Evolutionary conservation across 2,329 filamentous ascomycete species (phyloP).

Genomic region (Achaetomium macrosporum): DNA sequence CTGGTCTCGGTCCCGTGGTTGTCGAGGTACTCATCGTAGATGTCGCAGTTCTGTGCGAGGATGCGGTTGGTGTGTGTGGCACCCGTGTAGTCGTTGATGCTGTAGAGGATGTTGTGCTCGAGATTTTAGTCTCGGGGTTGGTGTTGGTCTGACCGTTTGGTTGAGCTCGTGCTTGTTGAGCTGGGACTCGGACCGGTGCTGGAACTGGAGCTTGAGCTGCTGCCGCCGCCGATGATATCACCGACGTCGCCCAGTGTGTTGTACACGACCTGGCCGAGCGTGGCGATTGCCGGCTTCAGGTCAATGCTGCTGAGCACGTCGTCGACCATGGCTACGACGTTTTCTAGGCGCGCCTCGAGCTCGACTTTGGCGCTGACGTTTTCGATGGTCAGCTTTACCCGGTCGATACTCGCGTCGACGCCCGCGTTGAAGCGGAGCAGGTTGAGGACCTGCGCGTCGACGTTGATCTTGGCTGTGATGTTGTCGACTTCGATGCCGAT

Average conservation of each 20-base stretch:
- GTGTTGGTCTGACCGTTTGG: constrained; percentile 27
- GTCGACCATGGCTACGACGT: constrained; percentile 54
- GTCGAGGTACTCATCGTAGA: constrained; percentile 49
- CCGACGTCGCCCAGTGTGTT: constrained; percentile 28
- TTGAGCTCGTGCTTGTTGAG: constrained; percentile 15
- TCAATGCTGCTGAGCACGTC: constrained; percentile 54
- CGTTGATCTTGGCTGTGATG: constrained; percentile 51
- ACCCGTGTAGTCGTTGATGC: constrained; percentile 54
- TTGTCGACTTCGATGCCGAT: constrained; percentile 55
- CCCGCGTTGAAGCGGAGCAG: constrained; percentile 56
- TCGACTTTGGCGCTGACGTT: constrained; percentile 53
- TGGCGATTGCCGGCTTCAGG: constrained; percentile 54
- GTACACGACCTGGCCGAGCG: constrained; percentile 48
- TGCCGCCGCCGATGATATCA: constrained; percentile 16
- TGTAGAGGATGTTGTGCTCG: constrained; percentile 54
- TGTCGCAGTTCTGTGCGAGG: constrained; percentile 48
- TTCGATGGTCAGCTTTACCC: constrained; percentile 50
- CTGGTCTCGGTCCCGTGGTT: constrained; percentile 45
- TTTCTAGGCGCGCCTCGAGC: constrained; percentile 54
- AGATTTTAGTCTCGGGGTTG: constrained; percentile 36
- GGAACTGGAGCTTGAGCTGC: neutral
- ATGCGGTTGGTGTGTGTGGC: constrained; percentile 51
- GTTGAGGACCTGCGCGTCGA: constrained; percentile 53
- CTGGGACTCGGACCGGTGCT: neutral
- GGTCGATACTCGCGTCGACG: constrained; percentile 52